Percentiles rank a stretch among this genome's conserved stretches.
These are phyloP conservation scores for Candida sithepensis DNA, from an alignment of 805 yeast genomes.

Conservation along the genomic window DNA sequence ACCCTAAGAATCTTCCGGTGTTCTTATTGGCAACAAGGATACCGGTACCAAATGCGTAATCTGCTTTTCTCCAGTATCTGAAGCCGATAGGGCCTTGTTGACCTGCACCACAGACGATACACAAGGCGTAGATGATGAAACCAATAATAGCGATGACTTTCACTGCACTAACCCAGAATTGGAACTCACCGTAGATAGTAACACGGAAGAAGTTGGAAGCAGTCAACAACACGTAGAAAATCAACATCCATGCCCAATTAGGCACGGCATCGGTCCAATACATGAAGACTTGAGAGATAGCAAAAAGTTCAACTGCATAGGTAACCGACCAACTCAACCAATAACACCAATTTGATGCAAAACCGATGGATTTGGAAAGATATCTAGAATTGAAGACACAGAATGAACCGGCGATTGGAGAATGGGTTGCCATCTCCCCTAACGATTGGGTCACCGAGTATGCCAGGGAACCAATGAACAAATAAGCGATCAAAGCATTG, in stretches of 20 bases:
- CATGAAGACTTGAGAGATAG: conserved; percentile 61
- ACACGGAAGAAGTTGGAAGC: conserved; percentile 62
- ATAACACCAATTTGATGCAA: conserved; percentile 67
- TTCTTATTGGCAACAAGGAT: conserved; percentile 42
- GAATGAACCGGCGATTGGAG: conserved; percentile 66
- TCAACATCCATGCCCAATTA: conserved; percentile 65
- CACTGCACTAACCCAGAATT: conserved; percentile 67
- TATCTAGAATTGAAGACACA: conserved; percentile 65
- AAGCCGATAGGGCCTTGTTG: conserved; percentile 66
- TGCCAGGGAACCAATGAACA: conserved; percentile 66
- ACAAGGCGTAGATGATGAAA: conserved; percentile 59
- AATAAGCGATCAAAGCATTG: conserved; percentile 56
- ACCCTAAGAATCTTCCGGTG: conserved; percentile 63
- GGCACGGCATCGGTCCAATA: conserved; percentile 72
- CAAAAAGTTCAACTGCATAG: conserved; percentile 68
- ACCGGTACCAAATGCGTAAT: conserved; percentile 62
- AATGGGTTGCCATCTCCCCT: conserved; percentile 79
- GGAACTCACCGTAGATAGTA: conserved; percentile 67
- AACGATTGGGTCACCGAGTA: conserved; percentile 65
- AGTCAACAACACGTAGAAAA: conserved; percentile 57
- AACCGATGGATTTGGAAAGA: conserved; percentile 68
- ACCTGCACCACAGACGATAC: conserved; percentile 77
- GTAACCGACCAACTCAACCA: conserved; percentile 80
- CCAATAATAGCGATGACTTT: conserved; percentile 69
- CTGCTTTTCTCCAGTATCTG: conserved; percentile 78